Evolutionary conservation across 2,329 filamentous ascomycete species (phyloP), one percentile per base, ranked within the genome.

Genomic region (Diaporthe sp.): DNA sequence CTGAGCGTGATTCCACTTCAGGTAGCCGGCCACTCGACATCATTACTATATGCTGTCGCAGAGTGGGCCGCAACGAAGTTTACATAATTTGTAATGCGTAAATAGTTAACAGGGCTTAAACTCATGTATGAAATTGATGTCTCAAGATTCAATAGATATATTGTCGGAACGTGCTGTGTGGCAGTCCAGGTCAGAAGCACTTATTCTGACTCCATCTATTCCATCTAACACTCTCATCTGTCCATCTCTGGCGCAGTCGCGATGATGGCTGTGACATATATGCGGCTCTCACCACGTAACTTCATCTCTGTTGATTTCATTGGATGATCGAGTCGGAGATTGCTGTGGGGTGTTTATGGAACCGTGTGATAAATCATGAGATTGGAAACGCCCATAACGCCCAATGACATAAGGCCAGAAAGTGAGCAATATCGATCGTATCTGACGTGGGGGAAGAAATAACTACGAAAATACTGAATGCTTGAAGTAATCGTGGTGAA

Each of bases 1-100:
- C 53, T 53, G 39, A 74, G 72, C 28, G 42, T 74, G 13, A 55
- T 55, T 31, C 51, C 51, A 55, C 51, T 55, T 55, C 51, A 55
- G 51, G 51, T 55, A 31, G 51, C 51, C 51, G 51, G 51, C 51
- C 51, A 55, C 51, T 55, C 51, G 51, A 57, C 28, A 57, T 57
- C 28, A 34, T 57, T 57, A 57, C 53, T 57, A 34, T 57, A 57
- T 57, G 17, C 28, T 57, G 28, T 57, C 28, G 28, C 28, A 57
- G 28, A 57, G 53, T 57, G 28, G 28, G 53, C 53, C 17, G 28
- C 28, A 57, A 57, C 28, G 28, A 57, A 57, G 53, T 57, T 57
- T 57, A 57, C 28, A 57, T 57, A 22, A 57, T 57, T 8, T 34
- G 28, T 57, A 57, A 57, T 57, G 28, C 15, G 25, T 57, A 57